Conservation (phyloP, 805 yeast genomes). For the Teunomyces pallodes region DNA sequence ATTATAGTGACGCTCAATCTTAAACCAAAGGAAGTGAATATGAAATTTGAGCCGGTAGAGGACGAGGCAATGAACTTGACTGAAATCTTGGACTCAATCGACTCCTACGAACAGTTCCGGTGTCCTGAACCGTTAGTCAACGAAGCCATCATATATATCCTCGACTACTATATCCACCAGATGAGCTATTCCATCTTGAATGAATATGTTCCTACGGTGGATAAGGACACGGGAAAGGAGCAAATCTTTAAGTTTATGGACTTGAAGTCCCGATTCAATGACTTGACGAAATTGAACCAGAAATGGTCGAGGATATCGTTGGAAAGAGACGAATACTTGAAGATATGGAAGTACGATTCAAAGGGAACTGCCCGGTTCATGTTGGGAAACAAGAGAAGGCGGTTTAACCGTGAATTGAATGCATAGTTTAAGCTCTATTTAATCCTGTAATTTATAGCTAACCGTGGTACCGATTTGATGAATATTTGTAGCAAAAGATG, state of each 20-base stretch:
- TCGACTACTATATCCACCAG: slow-evolving; percentile 60
- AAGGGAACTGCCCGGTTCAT: slow-evolving; percentile 52
- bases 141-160: slow-evolving; percentile 54
- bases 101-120: slow-evolving; percentile 34
- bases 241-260: slow-evolving; percentile 47
- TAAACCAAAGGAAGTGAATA: slow-evolving; percentile 27
- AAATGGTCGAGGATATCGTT: slow-evolving; percentile 21
- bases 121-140: slow-evolving; percentile 45
- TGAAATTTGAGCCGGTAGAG: slow-evolving; percentile 5
- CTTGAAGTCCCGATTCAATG: slow-evolving; percentile 41
- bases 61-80: slow-evolving; percentile 16
- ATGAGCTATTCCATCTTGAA: slow-evolving; percentile 51
- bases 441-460: slow-evolving; percentile 44
- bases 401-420: slow-evolving; percentile 27
- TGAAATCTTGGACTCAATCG: slow-evolving; percentile 30
- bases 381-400: slow-evolving; percentile 46
- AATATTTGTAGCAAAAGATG: slow-evolving; percentile 61
- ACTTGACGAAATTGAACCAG: slow-evolving; percentile 33
- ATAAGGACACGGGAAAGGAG: slow-evolving; percentile 40
- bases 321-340: slow-evolving; percentile 46
- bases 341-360: slow-evolving; percentile 42
- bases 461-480: slow-evolving; percentile 77
- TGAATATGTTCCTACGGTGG: slow-evolving; percentile 37
- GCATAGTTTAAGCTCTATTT: not conserved
- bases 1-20: slow-evolving; percentile 59